These are phyloP conservation scores for Mercurialis annua DNA, from an alignment of 345 rosid species.

Conservation along the genomic window DNA sequence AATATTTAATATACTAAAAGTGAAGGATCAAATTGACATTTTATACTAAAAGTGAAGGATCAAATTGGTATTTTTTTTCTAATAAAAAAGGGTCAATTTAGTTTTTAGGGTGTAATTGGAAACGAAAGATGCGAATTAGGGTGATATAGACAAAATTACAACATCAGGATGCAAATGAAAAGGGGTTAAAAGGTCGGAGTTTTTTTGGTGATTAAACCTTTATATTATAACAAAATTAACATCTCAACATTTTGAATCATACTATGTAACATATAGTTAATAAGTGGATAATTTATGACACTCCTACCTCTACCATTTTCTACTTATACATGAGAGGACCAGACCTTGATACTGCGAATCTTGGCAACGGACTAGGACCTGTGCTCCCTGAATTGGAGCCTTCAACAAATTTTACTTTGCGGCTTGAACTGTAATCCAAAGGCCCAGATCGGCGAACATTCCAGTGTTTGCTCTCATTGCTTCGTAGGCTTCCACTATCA, in stretches of 20 bases:
- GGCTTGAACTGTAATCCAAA: conserved; percentile 78
- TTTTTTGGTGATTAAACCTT: no score
- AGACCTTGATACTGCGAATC: conserved; percentile 94
- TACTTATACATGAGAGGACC: conserved; percentile 90
- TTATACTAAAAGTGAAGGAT: no score
- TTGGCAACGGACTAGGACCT: conserved; percentile 85
- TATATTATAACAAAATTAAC: conserved; percentile 4
- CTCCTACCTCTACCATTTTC: conserved; percentile 12
- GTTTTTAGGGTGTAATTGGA: no score
- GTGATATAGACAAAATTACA: no score
- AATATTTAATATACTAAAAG: no score
- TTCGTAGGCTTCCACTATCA: conserved; percentile 44
- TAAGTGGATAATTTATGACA: conserved; percentile 6
- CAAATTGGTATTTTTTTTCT: no score
- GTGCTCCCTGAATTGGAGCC: conserved; percentile 75
- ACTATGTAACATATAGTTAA: conserved; percentile 4
- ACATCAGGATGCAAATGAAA: no score
- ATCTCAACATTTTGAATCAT: not conserved
- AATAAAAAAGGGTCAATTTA: no score
- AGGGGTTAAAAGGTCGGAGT: no score
- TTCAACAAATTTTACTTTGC: conserved; percentile 51
- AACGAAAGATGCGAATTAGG: no score
- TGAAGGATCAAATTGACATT: no score
- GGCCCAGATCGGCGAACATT: conserved; percentile 91
- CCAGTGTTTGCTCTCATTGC: conserved; percentile 45